These are phyloP conservation scores for Alliaria petiolata DNA, from an alignment of 345 rosid genomes.

Conservation along the genomic window DNA sequence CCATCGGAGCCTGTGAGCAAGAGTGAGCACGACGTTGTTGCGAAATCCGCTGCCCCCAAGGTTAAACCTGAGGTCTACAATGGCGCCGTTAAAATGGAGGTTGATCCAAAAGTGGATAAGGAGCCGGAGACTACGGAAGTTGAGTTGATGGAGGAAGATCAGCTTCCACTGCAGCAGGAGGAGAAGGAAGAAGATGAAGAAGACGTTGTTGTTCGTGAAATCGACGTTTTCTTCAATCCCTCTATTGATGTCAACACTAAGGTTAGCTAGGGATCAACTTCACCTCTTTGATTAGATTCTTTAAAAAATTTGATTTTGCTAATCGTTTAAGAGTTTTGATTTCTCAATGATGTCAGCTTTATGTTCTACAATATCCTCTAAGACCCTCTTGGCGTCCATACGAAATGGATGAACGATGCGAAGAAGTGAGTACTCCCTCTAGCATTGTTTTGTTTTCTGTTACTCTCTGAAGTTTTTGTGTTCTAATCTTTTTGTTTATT, in stretches of 20 bases:
- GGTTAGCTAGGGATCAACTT: slow-evolving; percentile 28
- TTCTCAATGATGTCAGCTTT: slow-evolving; percentile 48
- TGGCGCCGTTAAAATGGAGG: slow-evolving; percentile 53
- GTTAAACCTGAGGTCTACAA: slow-evolving; percentile 32
- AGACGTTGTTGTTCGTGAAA: slow-evolving; percentile 78
- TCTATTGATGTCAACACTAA: slow-evolving; percentile 44
- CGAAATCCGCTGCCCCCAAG: slow-evolving; percentile 21
- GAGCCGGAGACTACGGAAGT: slow-evolving; percentile 23
- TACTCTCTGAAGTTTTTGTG: not conserved
- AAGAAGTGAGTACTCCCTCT: slow-evolving; percentile 46
- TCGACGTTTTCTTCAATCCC: slow-evolving; percentile 73
- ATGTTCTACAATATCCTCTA: slow-evolving; percentile 79
- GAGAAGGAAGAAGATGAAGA: slow-evolving; percentile 33
- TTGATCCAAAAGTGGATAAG: slow-evolving; percentile 34
- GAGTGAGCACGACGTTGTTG: slow-evolving; percentile 38
- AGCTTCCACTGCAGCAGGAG: slow-evolving; percentile 25
- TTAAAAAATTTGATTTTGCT: not conserved
- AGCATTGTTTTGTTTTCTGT: not conserved
- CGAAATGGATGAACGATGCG: slow-evolving; percentile 74
- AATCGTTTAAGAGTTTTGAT: not conserved
- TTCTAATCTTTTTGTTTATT: slow-evolving; percentile 7
- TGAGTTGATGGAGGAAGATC: slow-evolving; percentile 38
- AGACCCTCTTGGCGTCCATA: slow-evolving; percentile 90
- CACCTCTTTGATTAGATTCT: not conserved
- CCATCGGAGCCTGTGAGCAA: slow-evolving; percentile 12